Evolutionary conservation across 2,329 filamentous ascomycete species (phyloP), one percentile per base, ranked within the genome.

Genomic region (Pseudogymnoascus sp.): DNA sequence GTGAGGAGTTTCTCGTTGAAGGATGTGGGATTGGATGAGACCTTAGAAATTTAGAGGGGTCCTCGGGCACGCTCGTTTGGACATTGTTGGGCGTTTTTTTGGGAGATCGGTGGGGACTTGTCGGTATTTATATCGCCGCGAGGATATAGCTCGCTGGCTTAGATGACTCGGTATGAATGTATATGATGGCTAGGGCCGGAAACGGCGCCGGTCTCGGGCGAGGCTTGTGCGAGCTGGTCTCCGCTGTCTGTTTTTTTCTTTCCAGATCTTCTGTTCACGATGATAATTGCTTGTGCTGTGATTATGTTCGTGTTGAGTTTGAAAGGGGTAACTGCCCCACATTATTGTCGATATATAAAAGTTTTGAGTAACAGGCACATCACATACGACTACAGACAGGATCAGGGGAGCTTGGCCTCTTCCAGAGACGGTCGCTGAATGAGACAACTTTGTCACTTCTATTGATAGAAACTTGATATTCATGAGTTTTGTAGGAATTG

Each of bases 1-100:
- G 78, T 38, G 60, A 59, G 14, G 6, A 7, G 33, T 6, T 20
- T 58, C 3, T 37, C 6, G 11, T 2, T 25, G 57, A 22, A 2
- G 30, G 57, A 18, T 58, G 3, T 33, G 28, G 47, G 28, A 33
- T 53, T 53, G 28, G 28, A 20, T 33, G 15, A 15, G 47, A 33
- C 5, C 6, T 53, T 53, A 33, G 47, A 53, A 53, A 18, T 53
- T 11, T 53, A 53, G 47, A 53, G 28, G n/a, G 15, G 15, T 53
- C 28, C 47, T 53, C 47, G 28, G 47, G 47, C 28, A 53, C 47
- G 47, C 47, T 53, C 47, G 47, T 15, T 53, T 20, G 47, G 47
- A 18, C 28, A 50, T 18, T 53, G 9, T 53, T 33, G 15, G 47
- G 47, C 47, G 47, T 25, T 25, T 25, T 53, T 53, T 53, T 53